A percentile compares a stretch with the other conserved stretches of the same genome.
These are phyloP conservation scores for Cyberlindnera japonica DNA, from an alignment of 805 yeast genomes.

Conservation along the genomic window DNA sequence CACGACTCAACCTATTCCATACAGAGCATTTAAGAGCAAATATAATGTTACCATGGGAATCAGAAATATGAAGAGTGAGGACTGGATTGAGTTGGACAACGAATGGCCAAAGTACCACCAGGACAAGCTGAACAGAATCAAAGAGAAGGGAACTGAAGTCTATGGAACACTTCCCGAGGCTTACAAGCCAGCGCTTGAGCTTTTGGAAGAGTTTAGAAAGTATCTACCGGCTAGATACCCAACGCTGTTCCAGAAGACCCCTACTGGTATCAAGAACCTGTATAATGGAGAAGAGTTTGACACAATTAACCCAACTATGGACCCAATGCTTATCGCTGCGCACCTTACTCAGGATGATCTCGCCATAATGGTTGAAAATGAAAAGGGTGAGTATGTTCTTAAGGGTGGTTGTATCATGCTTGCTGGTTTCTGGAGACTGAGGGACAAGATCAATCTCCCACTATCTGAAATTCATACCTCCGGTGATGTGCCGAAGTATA, in stretches of 20 bases:
- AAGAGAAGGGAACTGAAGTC: slow-evolving; percentile 40
- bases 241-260: slow-evolving; percentile 35
- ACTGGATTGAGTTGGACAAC: slow-evolving; percentile 67
- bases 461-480: slow-evolving; percentile 55
- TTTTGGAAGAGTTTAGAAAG: slow-evolving; percentile 47
- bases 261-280: slow-evolving; percentile 33
- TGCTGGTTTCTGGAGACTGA: slow-evolving; percentile 69
- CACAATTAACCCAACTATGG: slow-evolving; percentile 34
- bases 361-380: slow-evolving; percentile 61
- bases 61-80: slow-evolving; percentile 54
- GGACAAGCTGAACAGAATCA: slow-evolving; percentile 47
- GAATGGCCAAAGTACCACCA: slow-evolving; percentile 58
- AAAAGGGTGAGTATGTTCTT: slow-evolving; percentile 52
- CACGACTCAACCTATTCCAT: slow-evolving; percentile 21
- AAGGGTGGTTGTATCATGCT: slow-evolving; percentile 60
- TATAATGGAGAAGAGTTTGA: slow-evolving; percentile 50
- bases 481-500: slow-evolving; percentile 67
- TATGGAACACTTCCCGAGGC: slow-evolving; percentile 52
- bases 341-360: slow-evolving; percentile 61
- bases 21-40: slow-evolving; percentile 56
- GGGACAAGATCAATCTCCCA: slow-evolving; percentile 55
- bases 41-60: slow-evolving; percentile 70
- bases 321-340: slow-evolving; percentile 58
- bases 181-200: slow-evolving; percentile 51
- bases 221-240: slow-evolving; percentile 61